Percentiles rank a stretch among this genome's conserved stretches.
These are phyloP conservation scores for Fusarium annulatum DNA, from an alignment of 2,329 filamentous ascomycete species.

Conservation along the genomic window DNA sequence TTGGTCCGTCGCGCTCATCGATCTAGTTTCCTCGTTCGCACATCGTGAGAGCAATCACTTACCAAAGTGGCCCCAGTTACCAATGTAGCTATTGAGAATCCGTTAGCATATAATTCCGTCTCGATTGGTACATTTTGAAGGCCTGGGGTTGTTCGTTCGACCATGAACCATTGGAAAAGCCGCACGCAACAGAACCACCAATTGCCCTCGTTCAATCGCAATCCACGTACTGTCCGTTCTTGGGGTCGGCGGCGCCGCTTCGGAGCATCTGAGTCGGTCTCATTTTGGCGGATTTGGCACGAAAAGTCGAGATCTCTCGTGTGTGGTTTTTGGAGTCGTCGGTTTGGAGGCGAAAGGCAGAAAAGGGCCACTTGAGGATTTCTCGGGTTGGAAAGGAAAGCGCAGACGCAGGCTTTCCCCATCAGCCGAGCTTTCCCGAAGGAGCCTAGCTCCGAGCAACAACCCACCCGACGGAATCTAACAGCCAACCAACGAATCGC, in stretches of 20 bases:
- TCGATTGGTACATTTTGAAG: slow-evolving; percentile 24
- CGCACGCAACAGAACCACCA: slow-evolving; percentile 43
- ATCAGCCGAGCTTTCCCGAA: slow-evolving; percentile 52
- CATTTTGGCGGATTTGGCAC: slow-evolving; percentile 50
- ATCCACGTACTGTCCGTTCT: slow-evolving; percentile 53
- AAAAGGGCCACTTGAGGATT: slow-evolving; percentile 47
- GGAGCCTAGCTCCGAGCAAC: slow-evolving; percentile 45
- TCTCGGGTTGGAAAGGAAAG: slow-evolving; percentile 44
- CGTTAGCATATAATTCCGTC: slow-evolving; percentile 40
- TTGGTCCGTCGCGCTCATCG: slow-evolving; percentile 40
- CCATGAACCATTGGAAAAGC: slow-evolving; percentile 46
- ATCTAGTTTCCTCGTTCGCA: slow-evolving; percentile 32
- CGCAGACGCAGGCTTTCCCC: slow-evolving; percentile 38
- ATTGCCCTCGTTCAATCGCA: slow-evolving; percentile 28
- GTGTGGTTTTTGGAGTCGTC: slow-evolving; percentile 35
- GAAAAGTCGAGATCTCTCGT: slow-evolving; percentile 36
- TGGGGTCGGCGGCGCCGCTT: slow-evolving; percentile 48
- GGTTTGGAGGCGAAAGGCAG: slow-evolving; percentile 41
- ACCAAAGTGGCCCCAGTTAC: slow-evolving; percentile 81
- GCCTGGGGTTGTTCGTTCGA: slow-evolving; percentile 18
- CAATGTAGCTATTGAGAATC: slow-evolving; percentile 69
- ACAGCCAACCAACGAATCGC: slow-evolving; percentile 36
- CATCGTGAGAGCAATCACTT: slow-evolving; percentile 55
- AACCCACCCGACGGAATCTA: slow-evolving; percentile 23
- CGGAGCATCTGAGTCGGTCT: slow-evolving; percentile 55